A percentile compares a stretch with the other conserved stretches of the same genome.
Evolutionary conservation across 352 stramenopile species (phyloP).

Genomic region (Globisporangium perplexum): DNA sequence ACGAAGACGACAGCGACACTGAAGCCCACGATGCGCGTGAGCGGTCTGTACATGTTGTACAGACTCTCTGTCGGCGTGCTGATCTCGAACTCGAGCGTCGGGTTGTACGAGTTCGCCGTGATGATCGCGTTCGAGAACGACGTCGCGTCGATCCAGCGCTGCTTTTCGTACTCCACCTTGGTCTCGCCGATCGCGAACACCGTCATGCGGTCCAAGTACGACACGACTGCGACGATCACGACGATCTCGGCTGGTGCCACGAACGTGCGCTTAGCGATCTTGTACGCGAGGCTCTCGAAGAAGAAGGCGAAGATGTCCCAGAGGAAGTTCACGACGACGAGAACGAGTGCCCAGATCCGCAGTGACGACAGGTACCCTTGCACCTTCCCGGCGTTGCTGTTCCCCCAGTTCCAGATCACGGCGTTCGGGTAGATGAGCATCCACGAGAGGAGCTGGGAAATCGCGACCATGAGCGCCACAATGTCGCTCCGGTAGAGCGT

Average conservation of each 20-base stretch:
- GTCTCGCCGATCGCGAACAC: constrained; percentile 25
- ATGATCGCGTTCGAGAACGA: constrained; percentile 5
- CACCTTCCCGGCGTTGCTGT: constrained; percentile 18
- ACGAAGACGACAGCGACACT: constrained; percentile 11
- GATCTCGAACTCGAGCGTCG: constrained; percentile 20
- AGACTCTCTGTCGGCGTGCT: constrained; percentile 14
- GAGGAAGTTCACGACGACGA: constrained; percentile 20
- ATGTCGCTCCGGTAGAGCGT: constrained; percentile 31
- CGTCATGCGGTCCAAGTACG: background rate
- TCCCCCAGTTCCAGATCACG: constrained; percentile 36
- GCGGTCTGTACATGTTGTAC: constrained; percentile 28
- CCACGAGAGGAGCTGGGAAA: constrained; percentile 29
- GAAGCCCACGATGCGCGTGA: constrained; percentile 19
- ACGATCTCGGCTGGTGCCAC: constrained; percentile 29
- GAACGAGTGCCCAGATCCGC: constrained; percentile 26
- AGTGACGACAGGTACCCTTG: constrained; percentile 33
- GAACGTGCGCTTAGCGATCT: constrained; percentile 23
- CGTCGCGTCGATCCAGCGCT: constrained; percentile 22
- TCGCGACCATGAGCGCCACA: background rate
- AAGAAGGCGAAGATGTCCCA: constrained; percentile 27
- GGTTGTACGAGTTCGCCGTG: constrained; percentile 28
- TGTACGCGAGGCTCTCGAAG: constrained; percentile 28
- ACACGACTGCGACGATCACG: constrained; percentile 13
- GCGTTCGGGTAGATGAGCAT: constrained; percentile 35
- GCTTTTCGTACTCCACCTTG: constrained; percentile 8